A percentile compares a stretch with the other conserved stretches of the same genome.
phyloP scores from a whole-genome alignment of 2,329 filamentous ascomycete genomes.

The Colletotrichum gloeosporioides region DNA sequence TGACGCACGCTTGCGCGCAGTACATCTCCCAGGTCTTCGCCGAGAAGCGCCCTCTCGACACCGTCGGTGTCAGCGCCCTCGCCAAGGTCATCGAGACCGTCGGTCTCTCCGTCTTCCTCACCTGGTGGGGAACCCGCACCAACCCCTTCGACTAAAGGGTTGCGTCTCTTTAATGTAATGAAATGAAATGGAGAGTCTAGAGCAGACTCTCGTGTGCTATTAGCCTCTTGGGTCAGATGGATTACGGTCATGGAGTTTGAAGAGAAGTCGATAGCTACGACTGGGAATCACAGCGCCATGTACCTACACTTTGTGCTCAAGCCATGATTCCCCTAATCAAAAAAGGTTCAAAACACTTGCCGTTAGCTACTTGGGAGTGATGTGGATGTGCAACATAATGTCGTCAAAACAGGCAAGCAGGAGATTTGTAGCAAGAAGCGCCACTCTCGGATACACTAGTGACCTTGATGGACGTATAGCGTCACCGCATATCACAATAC shows the following conservation, averaged over 20 bases:
- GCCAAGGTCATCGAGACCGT: slow-evolving; percentile 92
- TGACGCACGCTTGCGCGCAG: slow-evolving; percentile 46
- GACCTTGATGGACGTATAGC: background rate
- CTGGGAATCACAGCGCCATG: slow-evolving; percentile 1
- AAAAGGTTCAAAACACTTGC: background rate
- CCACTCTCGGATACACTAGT: no score
- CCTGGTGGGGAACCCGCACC: slow-evolving; percentile 96
- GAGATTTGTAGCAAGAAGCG: no score
- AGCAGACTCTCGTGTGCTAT: slow-evolving; percentile 9
- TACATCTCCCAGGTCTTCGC: slow-evolving; percentile 86
- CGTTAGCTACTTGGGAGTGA: background rate
- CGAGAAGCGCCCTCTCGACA: slow-evolving; percentile 92
- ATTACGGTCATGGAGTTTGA: slow-evolving; percentile 18
- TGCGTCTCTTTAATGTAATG: background rate
- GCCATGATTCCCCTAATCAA: slow-evolving; percentile 1
- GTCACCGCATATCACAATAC: background rate
- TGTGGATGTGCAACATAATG: no score
- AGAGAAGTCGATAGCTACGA: background rate
- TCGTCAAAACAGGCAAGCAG: no score
- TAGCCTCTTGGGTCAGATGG: slow-evolving; percentile 8
- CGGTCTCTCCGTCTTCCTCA: slow-evolving; percentile 88
- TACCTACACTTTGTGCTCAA: slow-evolving; percentile 11
- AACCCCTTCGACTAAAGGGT: slow-evolving; percentile 81
- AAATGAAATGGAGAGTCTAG: background rate
- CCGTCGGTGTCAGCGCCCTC: slow-evolving; percentile 82